A percentile compares a stretch with the other conserved stretches of the same genome.
phyloP scores from a whole-genome alignment of 2,329 filamentous ascomycete genomes.

The Aspergillus sp. region DNA sequence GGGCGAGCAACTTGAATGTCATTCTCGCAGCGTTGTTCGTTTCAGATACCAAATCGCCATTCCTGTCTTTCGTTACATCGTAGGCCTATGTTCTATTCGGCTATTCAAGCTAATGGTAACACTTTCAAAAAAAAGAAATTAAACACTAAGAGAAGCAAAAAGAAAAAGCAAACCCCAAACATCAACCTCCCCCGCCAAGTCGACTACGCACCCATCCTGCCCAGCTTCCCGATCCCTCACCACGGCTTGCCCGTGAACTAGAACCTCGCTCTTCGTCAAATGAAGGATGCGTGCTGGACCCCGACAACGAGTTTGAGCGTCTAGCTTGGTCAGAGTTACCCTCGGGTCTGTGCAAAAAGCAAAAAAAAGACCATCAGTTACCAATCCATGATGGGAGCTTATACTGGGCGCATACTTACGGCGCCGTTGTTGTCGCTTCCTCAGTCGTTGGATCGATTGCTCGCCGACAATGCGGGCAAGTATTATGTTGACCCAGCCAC shows the following conservation, averaged over 20 bases:
- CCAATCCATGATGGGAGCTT: constrained; percentile 7
- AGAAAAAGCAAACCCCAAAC: constrained; percentile 5
- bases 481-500: constrained; percentile 90
- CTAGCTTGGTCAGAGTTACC: constrained; percentile 19
- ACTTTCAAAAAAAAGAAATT: neutral
- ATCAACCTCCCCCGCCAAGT: constrained; percentile 21
- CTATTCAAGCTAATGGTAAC: neutral
- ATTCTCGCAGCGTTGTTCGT: neutral
- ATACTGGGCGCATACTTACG: constrained; percentile 20
- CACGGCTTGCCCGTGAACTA: constrained; percentile 11
- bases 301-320: neutral
- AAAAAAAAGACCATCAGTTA: constrained; percentile 6
- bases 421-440: constrained; percentile 10
- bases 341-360: constrained; percentile 18
- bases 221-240: constrained; percentile 19
- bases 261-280: constrained; percentile 5
- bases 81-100: neutral
- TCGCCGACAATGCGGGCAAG: constrained; percentile 66
- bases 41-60: constrained; percentile 7
- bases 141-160: neutral
- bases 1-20: neutral
- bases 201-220: constrained; percentile 27
- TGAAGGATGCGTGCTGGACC: neutral
- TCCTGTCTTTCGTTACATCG: constrained; percentile 4
- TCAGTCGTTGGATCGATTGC: constrained; percentile 28